Evolutionary conservation across 1,284 basidiomycete genomes (phyloP).

Genomic region (Trichosporon sp.): DNA sequence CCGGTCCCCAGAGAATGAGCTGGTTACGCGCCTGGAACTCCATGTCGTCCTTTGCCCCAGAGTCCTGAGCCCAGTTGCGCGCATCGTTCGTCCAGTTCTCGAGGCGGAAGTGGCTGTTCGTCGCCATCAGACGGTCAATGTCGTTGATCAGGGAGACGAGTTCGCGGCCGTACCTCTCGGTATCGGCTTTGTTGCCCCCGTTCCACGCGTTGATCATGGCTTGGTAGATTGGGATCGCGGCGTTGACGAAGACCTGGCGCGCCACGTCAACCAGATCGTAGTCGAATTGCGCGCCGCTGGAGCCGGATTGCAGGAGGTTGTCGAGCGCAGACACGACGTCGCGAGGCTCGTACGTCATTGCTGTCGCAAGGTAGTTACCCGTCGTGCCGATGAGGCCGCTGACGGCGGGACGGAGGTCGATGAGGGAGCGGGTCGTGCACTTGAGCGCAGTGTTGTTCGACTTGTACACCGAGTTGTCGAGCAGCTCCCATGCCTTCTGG

Average conservation of each 20-base stretch:
- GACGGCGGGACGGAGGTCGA: conserved; percentile 54
- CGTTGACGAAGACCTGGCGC: conserved; percentile 58
- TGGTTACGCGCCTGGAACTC: conserved; percentile 60
- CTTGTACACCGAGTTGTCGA: conserved; percentile 58
- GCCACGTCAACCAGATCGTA: conserved; percentile 60
- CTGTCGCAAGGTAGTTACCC: conserved; percentile 53
- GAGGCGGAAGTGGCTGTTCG: conserved; percentile 56
- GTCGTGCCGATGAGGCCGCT: conserved; percentile 54
- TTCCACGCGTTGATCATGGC: conserved; percentile 25
- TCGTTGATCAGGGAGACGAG: conserved; percentile 53
- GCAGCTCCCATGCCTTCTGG: conserved; percentile 56
- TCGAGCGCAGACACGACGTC: conserved; percentile 57
- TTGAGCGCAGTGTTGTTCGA: conserved; percentile 53
- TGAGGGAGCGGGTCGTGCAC: conserved; percentile 59
- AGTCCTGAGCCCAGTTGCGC: conserved; percentile 48
- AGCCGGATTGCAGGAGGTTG: conserved; percentile 49
- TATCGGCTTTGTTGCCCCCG: background rate
- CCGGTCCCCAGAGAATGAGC: conserved; percentile 60
- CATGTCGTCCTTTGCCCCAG: conserved; percentile 31
- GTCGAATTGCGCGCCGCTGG: conserved; percentile 40
- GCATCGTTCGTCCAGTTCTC: conserved; percentile 57
- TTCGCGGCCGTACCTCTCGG: background rate
- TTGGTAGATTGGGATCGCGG: conserved; percentile 56
- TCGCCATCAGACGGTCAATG: conserved; percentile 56
- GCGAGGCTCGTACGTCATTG: conserved; percentile 57